Evolutionary conservation across 257 asterid genomes (phyloP), one percentile per base, ranked within the genome.

Genomic region (Solanum bulbocastanum): DNA sequence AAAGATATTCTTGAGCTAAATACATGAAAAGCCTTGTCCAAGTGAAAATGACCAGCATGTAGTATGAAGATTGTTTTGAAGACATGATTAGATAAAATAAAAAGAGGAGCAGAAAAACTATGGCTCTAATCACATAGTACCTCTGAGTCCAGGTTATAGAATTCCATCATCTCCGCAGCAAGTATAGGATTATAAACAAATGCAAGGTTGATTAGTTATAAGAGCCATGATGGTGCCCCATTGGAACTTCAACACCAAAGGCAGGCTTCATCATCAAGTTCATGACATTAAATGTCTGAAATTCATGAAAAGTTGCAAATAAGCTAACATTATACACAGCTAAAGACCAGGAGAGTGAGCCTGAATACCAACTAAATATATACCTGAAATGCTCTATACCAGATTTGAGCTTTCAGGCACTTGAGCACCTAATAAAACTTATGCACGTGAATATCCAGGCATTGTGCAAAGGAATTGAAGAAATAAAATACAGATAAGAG

Each of bases 381-480:
- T 85, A 85, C 90, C 90, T 88, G 83, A 86, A 66, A 40, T 85
- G 74, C 83, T 36, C 46, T 42, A 42, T 79, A 78, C 46, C 46
- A 37, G 87, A 66, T 62, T 88, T 27, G 49, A 85, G 83, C 83
- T 65, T 87, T 78, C 86, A 86, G 74, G 83, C 14, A 88, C 90
- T 68, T 88, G 75, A 35, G 87, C 87, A 76, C 90, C 88, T 49
- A 66, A 18, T 85, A 66, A 75, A 88, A 88, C 88, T 78, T 82
- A 86, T 84, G 58, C 86, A 88, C 71, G 36, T 75, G 84, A 88
- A 88, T 10, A 85, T 44, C 39, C 75, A 76, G 6, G 82, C 25
- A 5, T 88, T 85, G 37, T 33, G 36, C 72, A 86, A 84, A 66
- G 78, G 56, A 71, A 85, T 65, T 16, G 44, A 81, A 27, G 76